Base-by-base conservation (phyloP, 495 filamentous ascomycete species). In the Usnea hakonensis region DNA sequence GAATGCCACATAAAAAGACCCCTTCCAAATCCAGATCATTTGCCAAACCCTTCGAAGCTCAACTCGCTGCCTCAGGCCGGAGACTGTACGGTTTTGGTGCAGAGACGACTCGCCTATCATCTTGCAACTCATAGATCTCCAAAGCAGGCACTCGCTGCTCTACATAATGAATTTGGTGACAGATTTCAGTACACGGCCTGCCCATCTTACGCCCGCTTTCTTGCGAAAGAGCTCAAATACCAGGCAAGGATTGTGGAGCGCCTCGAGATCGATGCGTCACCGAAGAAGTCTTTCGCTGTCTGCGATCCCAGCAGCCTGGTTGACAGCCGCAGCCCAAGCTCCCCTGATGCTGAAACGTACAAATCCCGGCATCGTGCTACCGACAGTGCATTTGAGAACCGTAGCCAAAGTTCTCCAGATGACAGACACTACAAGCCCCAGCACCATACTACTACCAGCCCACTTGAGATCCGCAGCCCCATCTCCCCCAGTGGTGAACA, bases 151-250 rank as follows among this genome's bases (percentile, higher is more conserved):
- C 37, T 70, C 30, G 43, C 50, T 21, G 52, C 55, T 21, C 44
- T 70, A 19, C 37, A 61, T 4, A 62, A 28, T 36, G 60, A 64
- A 5, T 69, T 70, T 38, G 68, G 65, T 16, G 66, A 68, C 26
- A 55, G 43, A 14, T 61, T 58, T 41, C 43, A 53, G 9, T 52
- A 41, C 14, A 63, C 67, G 26, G 57, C 32, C 41, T 70, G 63
- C 43, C 58, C 60, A n/a, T 46, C 55, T 11, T 68, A 70, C 53
- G 52, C 66, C 33, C 54, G 57, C 21, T 61, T 68, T 17, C 38
- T 70, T 14, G 44, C 54, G 13, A 50, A 70, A 36, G 68, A 70
- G 55, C 63, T 69, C 11, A 59, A 63, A 30, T 68, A 66, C 44
- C 68, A 68, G 43, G 64, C 64, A 8, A 61, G 65, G 5, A 55